Evolutionary conservation across 208 protist species (phyloP).

Genomic region (Trichomonas gallinae): DNA sequence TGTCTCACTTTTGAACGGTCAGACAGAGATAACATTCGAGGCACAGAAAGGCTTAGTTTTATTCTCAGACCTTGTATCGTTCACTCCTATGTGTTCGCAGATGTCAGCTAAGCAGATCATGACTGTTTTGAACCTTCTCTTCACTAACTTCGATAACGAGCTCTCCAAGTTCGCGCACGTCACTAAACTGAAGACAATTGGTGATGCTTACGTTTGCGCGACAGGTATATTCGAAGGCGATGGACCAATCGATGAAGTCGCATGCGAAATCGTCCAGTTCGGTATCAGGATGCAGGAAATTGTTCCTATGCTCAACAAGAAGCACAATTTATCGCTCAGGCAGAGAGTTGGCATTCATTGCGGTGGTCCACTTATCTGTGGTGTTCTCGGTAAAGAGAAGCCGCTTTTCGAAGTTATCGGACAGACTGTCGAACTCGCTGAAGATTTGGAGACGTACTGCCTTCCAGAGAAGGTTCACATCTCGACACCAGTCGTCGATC

Average conservation of each 20-base stretch:
- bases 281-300: neutral
- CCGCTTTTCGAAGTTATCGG: neutral
- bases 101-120: neutral
- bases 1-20: neutral
- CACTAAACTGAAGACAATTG: neutral
- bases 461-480: neutral
- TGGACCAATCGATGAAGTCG: neutral
- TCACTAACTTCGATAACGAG: neutral
- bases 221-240: neutral
- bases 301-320: neutral
- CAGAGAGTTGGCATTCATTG: neutral
- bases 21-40: neutral
- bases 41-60: neutral
- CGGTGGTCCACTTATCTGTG: neutral
- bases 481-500: neutral
- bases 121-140: neutral
- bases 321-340: neutral
- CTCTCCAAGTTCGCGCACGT: neutral
- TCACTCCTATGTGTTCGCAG: neutral
- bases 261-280: neutral
- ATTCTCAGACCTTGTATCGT: neutral
- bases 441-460: neutral
- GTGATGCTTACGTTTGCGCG: neutral
- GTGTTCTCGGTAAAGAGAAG: neutral
- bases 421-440: neutral